phyloP scores from a whole-genome alignment of 768 basidiomycete genomes.

The Albatrellus ellisii region DNA sequence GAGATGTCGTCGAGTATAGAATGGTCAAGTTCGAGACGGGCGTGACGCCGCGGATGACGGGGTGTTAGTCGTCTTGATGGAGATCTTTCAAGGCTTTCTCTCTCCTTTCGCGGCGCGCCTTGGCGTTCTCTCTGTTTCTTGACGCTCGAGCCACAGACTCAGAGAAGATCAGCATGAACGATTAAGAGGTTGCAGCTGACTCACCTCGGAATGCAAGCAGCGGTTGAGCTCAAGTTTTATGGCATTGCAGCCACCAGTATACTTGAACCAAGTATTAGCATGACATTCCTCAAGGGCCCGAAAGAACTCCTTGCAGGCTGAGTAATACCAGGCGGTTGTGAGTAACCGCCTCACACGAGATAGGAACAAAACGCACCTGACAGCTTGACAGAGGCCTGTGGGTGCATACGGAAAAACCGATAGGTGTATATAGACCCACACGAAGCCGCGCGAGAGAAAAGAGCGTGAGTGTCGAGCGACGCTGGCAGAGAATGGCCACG shows the following conservation, averaged over 20 bases:
- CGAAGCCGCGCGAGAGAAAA: neutral
- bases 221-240: conserved; percentile 54
- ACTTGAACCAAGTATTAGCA: conserved; percentile 43
- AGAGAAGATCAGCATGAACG: conserved; percentile 1
- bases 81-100: conserved; percentile 49
- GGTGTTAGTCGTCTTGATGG: conserved; percentile 29
- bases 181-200: conserved; percentile 6
- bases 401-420: conserved; percentile 36
- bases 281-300: conserved; percentile 67
- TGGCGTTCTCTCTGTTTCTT: conserved; percentile 47
- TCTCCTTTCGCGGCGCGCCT: conserved; percentile 37
- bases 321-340: conserved; percentile 8
- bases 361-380: neutral
- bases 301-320: conserved; percentile 68
- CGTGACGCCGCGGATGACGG: neutral
- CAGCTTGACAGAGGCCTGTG: conserved; percentile 52
- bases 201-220: conserved; percentile 62
- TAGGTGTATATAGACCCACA: neutral
- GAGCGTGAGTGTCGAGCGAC: neutral
- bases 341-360: neutral
- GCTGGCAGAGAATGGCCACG: neutral
- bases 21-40: too few relatives aligned
- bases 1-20: too few relatives aligned
- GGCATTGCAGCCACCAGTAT: conserved; percentile 58
- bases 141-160: conserved; percentile 49